A percentile compares a stretch with the other conserved stretches of the same genome.
phyloP scores from a whole-genome alignment of 2,329 filamentous ascomycete species.

The Penicillium digitatum region DNA sequence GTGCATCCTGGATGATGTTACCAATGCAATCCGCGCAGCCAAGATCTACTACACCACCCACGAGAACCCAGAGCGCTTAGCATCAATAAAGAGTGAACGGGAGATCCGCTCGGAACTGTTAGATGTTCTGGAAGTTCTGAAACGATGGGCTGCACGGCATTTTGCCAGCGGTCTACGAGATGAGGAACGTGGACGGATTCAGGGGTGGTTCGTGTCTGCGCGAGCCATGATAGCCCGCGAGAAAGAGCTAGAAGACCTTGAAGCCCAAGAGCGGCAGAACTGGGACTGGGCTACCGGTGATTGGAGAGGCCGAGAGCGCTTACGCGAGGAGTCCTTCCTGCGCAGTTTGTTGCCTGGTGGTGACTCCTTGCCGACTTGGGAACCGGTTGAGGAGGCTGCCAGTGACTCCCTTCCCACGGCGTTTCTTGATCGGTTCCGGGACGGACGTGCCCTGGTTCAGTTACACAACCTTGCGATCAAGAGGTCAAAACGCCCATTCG shows the following conservation, averaged over 20 bases:
- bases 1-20: constrained; percentile 87
- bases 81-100: constrained; percentile 82
- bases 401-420: constrained; percentile 50
- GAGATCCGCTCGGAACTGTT: constrained; percentile 79
- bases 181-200: constrained; percentile 72
- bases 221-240: constrained; percentile 72
- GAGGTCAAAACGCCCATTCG: constrained; percentile 81
- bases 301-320: constrained; percentile 70
- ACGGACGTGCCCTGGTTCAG: constrained; percentile 74
- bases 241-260: constrained; percentile 69
- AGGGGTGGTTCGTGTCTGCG: constrained; percentile 74
- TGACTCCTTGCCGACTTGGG: constrained; percentile 65
- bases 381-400: constrained; percentile 48
- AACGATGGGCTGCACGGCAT: constrained; percentile 81
- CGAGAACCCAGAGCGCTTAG: constrained; percentile 77
- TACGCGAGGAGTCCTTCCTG: constrained; percentile 78
- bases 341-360: constrained; percentile 61
- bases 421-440: constrained; percentile 70
- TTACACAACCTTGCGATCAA: constrained; percentile 86
- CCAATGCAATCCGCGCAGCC: constrained; percentile 88
- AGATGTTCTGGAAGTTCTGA: constrained; percentile 82
- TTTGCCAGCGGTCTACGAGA: constrained; percentile 78
- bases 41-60: constrained; percentile 96
- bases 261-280: constrained; percentile 64
- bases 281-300: constrained; percentile 79